Conservation (phyloP, 139 green algal species). For the Haematococcus sp. region DNA sequence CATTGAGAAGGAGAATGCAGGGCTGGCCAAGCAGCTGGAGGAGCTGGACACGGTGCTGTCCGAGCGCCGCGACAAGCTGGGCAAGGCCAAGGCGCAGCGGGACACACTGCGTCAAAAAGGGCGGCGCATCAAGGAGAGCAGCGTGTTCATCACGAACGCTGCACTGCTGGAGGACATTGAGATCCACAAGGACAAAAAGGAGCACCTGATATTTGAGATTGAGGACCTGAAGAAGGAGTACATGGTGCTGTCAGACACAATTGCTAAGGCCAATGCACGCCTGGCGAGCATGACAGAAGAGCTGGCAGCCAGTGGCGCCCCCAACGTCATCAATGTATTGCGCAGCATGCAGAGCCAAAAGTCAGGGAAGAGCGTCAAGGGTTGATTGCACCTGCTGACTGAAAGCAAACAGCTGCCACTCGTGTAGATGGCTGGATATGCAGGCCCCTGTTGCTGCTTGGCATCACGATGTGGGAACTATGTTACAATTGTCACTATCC, state of each 20-base stretch:
- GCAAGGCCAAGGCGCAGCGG: slow-evolving; percentile 24
- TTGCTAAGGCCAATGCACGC: slow-evolving; percentile 17
- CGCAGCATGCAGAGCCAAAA: background rate
- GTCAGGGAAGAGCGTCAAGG: background rate
- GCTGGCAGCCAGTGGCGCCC: slow-evolving; percentile 8
- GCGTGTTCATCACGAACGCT: slow-evolving; percentile 50
- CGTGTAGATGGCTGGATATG: too few species aligned
- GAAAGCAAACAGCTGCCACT: too few species aligned
- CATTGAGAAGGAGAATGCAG: slow-evolving; percentile 65
- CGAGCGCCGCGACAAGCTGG: slow-evolving; percentile 35
- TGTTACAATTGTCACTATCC: too few species aligned
- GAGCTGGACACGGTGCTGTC: slow-evolving; percentile 38
- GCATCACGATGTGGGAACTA: too few species aligned
- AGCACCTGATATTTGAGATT: slow-evolving; percentile 35
- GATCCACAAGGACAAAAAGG: slow-evolving; percentile 45
- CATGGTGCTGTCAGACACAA: slow-evolving; percentile 2
- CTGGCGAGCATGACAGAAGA: slow-evolving; percentile 27
- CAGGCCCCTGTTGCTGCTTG: too few species aligned
- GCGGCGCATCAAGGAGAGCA: slow-evolving; percentile 47
- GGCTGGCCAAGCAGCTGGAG: slow-evolving; percentile 29
- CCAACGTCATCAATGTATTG: slow-evolving; percentile 11
- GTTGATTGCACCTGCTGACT: too few species aligned
- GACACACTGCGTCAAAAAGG: slow-evolving; percentile 47
- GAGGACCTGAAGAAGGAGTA: slow-evolving; percentile 40
- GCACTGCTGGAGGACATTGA: slow-evolving; percentile 61